These are phyloP conservation scores for Biscutella auriculata DNA, from an alignment of 441 rosid species.

Conservation along the genomic window DNA sequence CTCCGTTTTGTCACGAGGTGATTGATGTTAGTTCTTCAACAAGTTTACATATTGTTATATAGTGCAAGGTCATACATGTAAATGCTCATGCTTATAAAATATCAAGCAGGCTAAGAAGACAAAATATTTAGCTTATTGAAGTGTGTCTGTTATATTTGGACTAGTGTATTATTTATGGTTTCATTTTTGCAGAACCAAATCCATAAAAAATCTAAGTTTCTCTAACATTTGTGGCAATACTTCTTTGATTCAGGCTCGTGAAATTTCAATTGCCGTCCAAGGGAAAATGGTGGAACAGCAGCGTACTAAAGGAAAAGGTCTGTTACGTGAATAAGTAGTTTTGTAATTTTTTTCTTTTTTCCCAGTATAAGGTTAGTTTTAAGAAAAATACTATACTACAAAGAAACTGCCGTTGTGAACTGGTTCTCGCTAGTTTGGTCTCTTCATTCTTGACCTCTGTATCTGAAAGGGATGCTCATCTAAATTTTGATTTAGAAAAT, in stretches of 20 bases:
- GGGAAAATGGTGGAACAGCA: conserved; percentile 90
- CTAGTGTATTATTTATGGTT: background rate
- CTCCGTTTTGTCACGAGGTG: background rate
- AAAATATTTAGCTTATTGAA: background rate
- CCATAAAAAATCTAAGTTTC: background rate
- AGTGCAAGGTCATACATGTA: background rate
- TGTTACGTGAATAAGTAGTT: conserved; percentile 9
- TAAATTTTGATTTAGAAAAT: background rate
- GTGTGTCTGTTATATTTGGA: background rate
- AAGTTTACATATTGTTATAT: background rate
- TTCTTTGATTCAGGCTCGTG: conserved; percentile 66
- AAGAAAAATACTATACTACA: background rate
- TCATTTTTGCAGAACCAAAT: background rate
- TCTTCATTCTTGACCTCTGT: background rate
- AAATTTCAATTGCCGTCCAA: conserved; percentile 78
- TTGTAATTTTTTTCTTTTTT: background rate
- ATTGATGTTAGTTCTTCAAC: background rate
- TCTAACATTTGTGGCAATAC: conserved; percentile 6
- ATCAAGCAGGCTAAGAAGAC: background rate
- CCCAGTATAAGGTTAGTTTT: background rate
- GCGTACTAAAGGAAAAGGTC: conserved; percentile 94
- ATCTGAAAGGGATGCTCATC: background rate
- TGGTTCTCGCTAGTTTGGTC: conserved; percentile 5
- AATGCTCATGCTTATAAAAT: background rate
- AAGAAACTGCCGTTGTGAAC: background rate